A percentile compares a stretch with the other conserved stretches of the same genome.
Evolutionary conservation across 2,329 filamentous ascomycete genomes (phyloP).

Genomic region (Phialocephala sp.): DNA sequence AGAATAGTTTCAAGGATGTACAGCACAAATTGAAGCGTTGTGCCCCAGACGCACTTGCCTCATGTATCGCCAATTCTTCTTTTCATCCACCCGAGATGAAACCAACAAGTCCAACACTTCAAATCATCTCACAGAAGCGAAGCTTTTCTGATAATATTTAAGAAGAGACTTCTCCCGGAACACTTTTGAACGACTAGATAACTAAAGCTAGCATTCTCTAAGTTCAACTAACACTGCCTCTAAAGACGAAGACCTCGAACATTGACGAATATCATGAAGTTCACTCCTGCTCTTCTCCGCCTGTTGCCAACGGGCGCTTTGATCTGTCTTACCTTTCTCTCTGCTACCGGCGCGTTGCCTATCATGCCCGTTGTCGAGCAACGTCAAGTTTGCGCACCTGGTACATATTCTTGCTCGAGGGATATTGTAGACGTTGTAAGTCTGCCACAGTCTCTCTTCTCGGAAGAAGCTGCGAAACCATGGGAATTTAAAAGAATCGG

Average conservation of each 20-base stretch:
- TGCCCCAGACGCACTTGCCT: constrained; percentile 9
- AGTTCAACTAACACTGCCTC: neutral
- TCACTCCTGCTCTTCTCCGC: neutral
- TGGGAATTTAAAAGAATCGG: neutral
- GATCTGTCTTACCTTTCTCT: neutral
- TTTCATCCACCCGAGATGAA: neutral
- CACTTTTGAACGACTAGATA: neutral
- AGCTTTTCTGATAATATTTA: neutral
- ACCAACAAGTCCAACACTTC: neutral
- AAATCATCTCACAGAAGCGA: neutral
- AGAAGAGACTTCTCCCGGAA: neutral
- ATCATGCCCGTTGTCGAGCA: neutral
- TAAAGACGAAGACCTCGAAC: neutral
- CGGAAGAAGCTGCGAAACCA: too few relatives aligned
- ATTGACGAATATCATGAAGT: neutral
- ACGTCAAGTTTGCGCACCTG: neutral
- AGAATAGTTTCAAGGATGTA: neutral
- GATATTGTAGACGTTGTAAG: neutral
- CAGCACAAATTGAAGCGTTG: neutral
- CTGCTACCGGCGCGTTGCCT: neutral
- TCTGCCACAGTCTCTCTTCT: neutral
- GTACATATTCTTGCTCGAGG: neutral
- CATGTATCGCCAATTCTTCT: neutral
- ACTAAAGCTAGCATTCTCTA: neutral
- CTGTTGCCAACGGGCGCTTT: neutral